Evolutionary conservation across 768 basidiomycete genomes (phyloP).

Genomic region (Mycena indigotica): DNA sequence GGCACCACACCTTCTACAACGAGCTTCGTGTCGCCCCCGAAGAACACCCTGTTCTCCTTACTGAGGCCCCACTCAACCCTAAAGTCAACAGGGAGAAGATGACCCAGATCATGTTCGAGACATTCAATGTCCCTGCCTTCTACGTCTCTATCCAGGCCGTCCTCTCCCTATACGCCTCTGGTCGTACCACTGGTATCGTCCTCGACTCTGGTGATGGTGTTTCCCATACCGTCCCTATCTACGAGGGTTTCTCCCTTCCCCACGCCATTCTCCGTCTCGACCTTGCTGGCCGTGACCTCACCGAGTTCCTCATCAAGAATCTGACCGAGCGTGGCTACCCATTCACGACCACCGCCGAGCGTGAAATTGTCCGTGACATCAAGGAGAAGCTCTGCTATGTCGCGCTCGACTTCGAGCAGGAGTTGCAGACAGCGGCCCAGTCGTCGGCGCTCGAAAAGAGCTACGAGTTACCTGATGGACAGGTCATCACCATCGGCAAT

Average conservation of each 20-base stretch:
- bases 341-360: constrained; percentile 75
- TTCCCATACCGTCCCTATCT: constrained; percentile 72
- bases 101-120: constrained; percentile 81
- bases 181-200: constrained; percentile 74
- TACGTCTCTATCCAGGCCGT: constrained; percentile 76
- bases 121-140: constrained; percentile 73
- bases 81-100: constrained; percentile 74
- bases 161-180: constrained; percentile 67
- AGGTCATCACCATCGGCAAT: constrained; percentile 77
- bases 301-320: constrained; percentile 61
- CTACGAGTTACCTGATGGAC: constrained; percentile 53
- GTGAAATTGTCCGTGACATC: constrained; percentile 78
- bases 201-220: constrained; percentile 78
- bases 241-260: constrained; percentile 70
- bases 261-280: constrained; percentile 73
- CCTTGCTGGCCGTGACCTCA: constrained; percentile 67
- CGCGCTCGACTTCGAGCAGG: constrained; percentile 25
- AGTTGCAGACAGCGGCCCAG: constrained; percentile 23
- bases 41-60: constrained; percentile 72
- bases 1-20: constrained; percentile 69
- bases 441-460: constrained; percentile 25
- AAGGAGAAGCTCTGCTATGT: constrained; percentile 59
- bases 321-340: constrained; percentile 73
- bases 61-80: constrained; percentile 72
- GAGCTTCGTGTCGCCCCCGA: constrained; percentile 74